Evolutionary conservation across 2,329 filamentous ascomycete genomes (phyloP).

Genomic region (Colletotrichum shisoi): DNA sequence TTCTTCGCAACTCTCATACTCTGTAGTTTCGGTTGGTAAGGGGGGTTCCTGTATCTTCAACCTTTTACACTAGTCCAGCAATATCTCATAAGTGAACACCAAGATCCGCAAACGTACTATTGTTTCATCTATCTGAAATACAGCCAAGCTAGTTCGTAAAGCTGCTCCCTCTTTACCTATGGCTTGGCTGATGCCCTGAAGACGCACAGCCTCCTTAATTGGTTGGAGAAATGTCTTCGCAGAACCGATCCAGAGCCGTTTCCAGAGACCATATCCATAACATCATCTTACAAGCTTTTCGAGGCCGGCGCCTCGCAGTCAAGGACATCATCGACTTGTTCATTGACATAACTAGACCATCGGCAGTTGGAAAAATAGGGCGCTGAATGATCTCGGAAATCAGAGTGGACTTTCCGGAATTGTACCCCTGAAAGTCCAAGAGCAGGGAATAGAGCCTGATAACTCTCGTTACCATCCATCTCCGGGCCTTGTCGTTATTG

Average conservation of each 20-base stretch:
- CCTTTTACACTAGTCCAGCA: neutral
- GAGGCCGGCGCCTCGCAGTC: neutral
- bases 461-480: neutral
- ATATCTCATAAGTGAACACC: neutral
- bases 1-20: neutral
- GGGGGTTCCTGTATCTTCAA: neutral
- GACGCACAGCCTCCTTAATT: neutral
- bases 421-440: neutral
- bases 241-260: neutral
- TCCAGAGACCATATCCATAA: neutral
- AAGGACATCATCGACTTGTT: neutral
- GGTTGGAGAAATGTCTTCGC: neutral
- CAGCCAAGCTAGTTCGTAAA: neutral
- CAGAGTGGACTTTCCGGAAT: neutral
- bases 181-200: neutral
- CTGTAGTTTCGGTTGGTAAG: no score
- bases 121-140: no score
- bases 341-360: neutral
- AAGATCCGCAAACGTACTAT: neutral
- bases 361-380: neutral
- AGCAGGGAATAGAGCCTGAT: neutral
- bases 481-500: neutral
- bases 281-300: neutral
- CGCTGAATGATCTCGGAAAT: neutral
- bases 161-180: neutral